Conservation (phyloP, 371 early-diverging fungal species). For the Mucor mucedo region DNA sequence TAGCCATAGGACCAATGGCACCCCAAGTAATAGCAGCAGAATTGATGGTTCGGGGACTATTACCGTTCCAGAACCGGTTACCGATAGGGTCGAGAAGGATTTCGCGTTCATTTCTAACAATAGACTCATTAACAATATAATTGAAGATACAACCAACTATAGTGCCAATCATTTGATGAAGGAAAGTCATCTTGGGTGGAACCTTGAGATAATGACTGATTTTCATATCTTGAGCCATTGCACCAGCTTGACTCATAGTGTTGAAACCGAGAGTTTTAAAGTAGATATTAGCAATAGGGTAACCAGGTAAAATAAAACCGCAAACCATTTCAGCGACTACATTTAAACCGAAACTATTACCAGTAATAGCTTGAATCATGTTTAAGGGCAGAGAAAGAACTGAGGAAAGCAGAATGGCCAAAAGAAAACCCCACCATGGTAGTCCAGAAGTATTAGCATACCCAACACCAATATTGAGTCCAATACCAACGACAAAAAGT, state of each 20-base stretch:
- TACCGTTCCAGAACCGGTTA: slow-evolving; percentile 60
- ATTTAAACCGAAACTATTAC: slow-evolving; percentile 53
- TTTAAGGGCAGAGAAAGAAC: slow-evolving; percentile 43
- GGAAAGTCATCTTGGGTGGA: slow-evolving; percentile 30
- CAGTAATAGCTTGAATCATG: slow-evolving; percentile 45
- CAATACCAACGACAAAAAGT: slow-evolving; percentile 64
- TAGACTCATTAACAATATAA: slow-evolving; percentile 50
- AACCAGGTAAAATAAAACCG: slow-evolving; percentile 49
- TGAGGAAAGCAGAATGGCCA: slow-evolving; percentile 65
- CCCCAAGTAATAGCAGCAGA: slow-evolving; percentile 39
- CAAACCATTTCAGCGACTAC: slow-evolving; percentile 70
- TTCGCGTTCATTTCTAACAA: slow-evolving; percentile 48
- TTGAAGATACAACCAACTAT: slow-evolving; percentile 61
- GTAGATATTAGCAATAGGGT: slow-evolving; percentile 63
- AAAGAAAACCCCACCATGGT: slow-evolving; percentile 75
- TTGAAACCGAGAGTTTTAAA: slow-evolving; percentile 60
- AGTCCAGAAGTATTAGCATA: slow-evolving; percentile 58
- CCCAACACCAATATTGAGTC: slow-evolving; percentile 64
- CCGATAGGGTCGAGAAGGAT: slow-evolving; percentile 46
- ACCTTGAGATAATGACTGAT: slow-evolving; percentile 80
- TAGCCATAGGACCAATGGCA: slow-evolving; percentile 70
- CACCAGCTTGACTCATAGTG: slow-evolving; percentile 59
- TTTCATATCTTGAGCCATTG: slow-evolving; percentile 66
- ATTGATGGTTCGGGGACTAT: slow-evolving; percentile 55
- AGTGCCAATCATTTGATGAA: slow-evolving; percentile 68